phyloP scores from a whole-genome alignment of 805 yeast genomes.

The Starmerella khaoyaiensis region DNA sequence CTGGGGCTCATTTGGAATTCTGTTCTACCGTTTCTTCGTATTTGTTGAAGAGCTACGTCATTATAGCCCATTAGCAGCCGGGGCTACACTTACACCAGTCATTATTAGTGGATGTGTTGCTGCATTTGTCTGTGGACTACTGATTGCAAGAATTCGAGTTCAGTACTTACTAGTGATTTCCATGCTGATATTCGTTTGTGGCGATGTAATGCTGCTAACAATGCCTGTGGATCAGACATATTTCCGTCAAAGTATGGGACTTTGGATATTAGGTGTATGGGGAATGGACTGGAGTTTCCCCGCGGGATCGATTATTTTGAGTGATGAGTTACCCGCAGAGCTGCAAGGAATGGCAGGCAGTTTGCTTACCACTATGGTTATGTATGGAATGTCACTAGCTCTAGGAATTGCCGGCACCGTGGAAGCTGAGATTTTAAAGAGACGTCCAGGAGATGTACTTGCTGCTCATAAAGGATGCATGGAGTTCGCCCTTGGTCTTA shows the following conservation, averaged over 20 bases:
- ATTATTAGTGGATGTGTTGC: constrained; percentile 46
- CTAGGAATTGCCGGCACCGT: constrained; percentile 49
- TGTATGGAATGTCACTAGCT: constrained; percentile 58
- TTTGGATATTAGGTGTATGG: constrained; percentile 44
- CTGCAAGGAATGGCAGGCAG: constrained; percentile 75
- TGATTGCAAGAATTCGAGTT: constrained; percentile 38
- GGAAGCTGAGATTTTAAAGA: constrained; percentile 14
- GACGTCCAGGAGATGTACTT: constrained; percentile 9
- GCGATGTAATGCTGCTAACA: constrained; percentile 14
- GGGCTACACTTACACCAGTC: constrained; percentile 36
- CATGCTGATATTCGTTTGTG: constrained; percentile 38
- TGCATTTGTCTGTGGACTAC: constrained; percentile 38
- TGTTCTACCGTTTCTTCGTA: constrained; percentile 50
- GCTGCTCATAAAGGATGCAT: constrained; percentile 13
- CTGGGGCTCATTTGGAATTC: constrained; percentile 72
- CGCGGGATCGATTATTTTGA: constrained; percentile 50
- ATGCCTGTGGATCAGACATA: constrained; percentile 46
- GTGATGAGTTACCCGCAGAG: constrained; percentile 44
- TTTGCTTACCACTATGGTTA: constrained; percentile 53
- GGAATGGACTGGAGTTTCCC: constrained; percentile 77
- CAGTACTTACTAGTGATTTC: constrained; percentile 40
- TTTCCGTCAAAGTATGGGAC: constrained; percentile 46
- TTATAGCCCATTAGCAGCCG: constrained; percentile 36
- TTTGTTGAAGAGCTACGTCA: constrained; percentile 39
- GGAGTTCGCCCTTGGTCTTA: constrained; percentile 16